Evolutionary conservation across 352 stramenopile species (phyloP).

Genomic region (Pythium aristosporum): DNA sequence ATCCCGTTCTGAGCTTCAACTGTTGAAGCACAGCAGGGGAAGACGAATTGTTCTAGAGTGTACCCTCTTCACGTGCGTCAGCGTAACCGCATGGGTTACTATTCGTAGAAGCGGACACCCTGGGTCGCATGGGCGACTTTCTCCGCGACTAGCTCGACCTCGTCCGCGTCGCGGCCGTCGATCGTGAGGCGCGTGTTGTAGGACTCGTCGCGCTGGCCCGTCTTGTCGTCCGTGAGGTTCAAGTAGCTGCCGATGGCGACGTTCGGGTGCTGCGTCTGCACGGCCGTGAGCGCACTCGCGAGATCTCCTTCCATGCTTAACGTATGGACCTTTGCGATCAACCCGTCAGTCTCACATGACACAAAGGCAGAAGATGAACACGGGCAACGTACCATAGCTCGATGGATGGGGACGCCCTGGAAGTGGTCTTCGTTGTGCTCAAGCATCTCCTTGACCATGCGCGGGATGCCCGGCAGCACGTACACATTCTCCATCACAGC

Average conservation of each 20-base stretch:
- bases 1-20: slow-evolving; percentile 1
- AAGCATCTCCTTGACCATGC: slow-evolving; percentile 82
- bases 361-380: too few species aligned
- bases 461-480: slow-evolving; percentile 80
- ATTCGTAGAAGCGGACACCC: slow-evolving; percentile 21
- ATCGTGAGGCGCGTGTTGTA: slow-evolving; percentile 75
- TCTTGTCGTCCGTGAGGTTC: slow-evolving; percentile 71
- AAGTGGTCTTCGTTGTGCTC: slow-evolving; percentile 79
- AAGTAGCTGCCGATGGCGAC: slow-evolving; percentile 85
- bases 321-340: slow-evolving; percentile 57
- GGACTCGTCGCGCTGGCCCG: slow-evolving; percentile 44
- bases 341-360: not conserved
- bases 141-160: slow-evolving; percentile 56
- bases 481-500: slow-evolving; percentile 83
- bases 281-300: slow-evolving; percentile 51
- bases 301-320: slow-evolving; percentile 68
- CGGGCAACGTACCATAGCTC: slow-evolving; percentile 53
- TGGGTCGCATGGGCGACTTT: slow-evolving; percentile 34
- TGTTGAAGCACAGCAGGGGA: slow-evolving; percentile 1
- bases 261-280: slow-evolving; percentile 65
- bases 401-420: slow-evolving; percentile 71
- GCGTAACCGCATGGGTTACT: slow-evolving; percentile 1
- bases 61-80: slow-evolving; percentile 3
- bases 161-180: slow-evolving; percentile 47
- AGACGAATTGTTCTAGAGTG: too few species aligned